These are phyloP conservation scores for Omphalea diandra DNA, from an alignment of 441 rosid species.

Conservation along the genomic window DNA sequence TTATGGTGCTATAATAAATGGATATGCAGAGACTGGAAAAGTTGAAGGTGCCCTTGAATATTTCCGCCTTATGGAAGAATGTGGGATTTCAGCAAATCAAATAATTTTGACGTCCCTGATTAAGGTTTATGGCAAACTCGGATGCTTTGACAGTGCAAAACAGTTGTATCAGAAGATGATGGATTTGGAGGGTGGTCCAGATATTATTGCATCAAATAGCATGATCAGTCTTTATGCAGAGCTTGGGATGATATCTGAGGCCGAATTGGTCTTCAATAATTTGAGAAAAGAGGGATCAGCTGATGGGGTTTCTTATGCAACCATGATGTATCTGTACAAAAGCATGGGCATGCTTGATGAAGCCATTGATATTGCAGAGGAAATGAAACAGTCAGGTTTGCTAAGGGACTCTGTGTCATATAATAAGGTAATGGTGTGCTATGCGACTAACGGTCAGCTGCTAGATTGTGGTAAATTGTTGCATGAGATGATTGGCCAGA, in stretches of 20 bases:
- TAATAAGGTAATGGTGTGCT: conserved; percentile 75
- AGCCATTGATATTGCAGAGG: conserved; percentile 81
- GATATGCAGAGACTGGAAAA: conserved; percentile 65
- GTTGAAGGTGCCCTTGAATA: conserved; percentile 68
- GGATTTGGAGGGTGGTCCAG: conserved; percentile 64
- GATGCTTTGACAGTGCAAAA: conserved; percentile 67
- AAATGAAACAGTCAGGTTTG: conserved; percentile 70
- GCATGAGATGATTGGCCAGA: conserved; percentile 64
- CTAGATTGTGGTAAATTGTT: conserved; percentile 62
- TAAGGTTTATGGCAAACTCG: conserved; percentile 80
- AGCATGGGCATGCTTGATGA: conserved; percentile 84
- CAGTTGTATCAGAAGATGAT: conserved; percentile 59
- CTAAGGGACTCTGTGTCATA: conserved; percentile 63
- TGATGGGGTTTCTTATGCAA: conserved; percentile 66
- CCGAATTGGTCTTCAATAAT: conserved; percentile 53
- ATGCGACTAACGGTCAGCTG: conserved; percentile 61
- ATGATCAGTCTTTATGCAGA: conserved; percentile 80
- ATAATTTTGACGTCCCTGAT: conserved; percentile 75
- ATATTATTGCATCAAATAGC: conserved; percentile 69
- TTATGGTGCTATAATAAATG: conserved; percentile 76
- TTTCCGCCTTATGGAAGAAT: conserved; percentile 59
- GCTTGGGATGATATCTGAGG: conserved; percentile 76
- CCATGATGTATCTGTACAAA: conserved; percentile 82
- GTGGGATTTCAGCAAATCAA: conserved; percentile 58
- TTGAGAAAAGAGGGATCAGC: conserved; percentile 58